Evolutionary conservation across 2,329 filamentous ascomycete species (phyloP).

Genomic region (Beauveria australis): DNA sequence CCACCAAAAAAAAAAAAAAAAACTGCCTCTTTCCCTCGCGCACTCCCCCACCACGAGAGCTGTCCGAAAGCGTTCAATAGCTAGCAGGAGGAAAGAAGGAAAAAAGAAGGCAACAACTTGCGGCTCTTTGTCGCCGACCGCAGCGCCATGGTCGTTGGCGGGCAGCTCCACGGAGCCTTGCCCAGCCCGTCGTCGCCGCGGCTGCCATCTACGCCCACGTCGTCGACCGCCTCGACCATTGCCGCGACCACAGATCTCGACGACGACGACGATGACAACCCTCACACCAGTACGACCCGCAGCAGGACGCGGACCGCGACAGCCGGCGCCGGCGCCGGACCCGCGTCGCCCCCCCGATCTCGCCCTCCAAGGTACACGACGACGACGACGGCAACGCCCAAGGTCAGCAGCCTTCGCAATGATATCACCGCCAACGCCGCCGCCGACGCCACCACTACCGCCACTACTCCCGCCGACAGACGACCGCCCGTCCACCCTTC

Average conservation of each 20-base stretch:
- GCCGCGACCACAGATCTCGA: not conserved
- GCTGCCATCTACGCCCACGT: not conserved
- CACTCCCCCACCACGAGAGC: not conserved
- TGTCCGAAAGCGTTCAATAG: not conserved
- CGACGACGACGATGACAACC: not conserved
- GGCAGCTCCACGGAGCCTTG: conserved; percentile 6
- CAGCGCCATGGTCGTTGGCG: conserved; percentile 3
- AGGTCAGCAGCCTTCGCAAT: not conserved
- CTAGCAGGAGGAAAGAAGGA: too few relatives aligned
- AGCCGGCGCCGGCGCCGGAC: not conserved
- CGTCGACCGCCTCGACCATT: not conserved
- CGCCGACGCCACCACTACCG: not conserved
- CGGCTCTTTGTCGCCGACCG: too few relatives aligned
- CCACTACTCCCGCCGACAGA: not conserved
- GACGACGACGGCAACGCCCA: not conserved
- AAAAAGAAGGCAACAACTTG: too few relatives aligned
- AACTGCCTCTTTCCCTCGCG: not conserved
- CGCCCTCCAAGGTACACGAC: not conserved
- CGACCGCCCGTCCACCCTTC: conserved; percentile 19
- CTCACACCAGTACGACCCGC: not conserved
- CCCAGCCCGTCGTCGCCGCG: conserved; percentile 9
- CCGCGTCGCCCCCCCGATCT: not conserved
- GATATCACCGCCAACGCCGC: not conserved
- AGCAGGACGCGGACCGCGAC: not conserved
- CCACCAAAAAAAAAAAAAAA: too few relatives aligned